phyloP scores from a whole-genome alignment of 192 early-diverging fungal genomes.

The Coemansia sp. region DNA sequence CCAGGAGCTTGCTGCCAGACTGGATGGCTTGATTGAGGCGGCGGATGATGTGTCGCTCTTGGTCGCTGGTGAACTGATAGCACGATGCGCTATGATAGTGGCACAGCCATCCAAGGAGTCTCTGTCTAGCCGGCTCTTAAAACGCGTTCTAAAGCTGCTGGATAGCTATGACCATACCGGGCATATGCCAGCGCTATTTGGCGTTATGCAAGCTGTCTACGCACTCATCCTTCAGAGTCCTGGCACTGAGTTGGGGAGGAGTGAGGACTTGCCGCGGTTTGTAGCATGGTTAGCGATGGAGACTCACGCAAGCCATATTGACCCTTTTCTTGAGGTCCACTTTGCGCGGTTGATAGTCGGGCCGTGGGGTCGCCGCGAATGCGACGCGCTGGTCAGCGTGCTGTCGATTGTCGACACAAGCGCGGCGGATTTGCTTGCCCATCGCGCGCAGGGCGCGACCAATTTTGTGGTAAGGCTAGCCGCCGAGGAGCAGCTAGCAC shows the following conservation, averaged over 20 bases:
- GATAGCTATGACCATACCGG: slow-evolving; percentile 20
- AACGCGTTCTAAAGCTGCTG: slow-evolving; percentile 28
- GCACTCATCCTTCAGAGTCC: slow-evolving; percentile 6
- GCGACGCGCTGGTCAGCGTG: background rate
- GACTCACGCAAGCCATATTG: slow-evolving; percentile 13
- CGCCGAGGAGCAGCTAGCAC: slow-evolving; percentile 43
- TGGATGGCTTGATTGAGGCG: slow-evolving; percentile 2
- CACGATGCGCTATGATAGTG: slow-evolving; percentile 5
- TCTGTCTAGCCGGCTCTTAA: slow-evolving; percentile 11
- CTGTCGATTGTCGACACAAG: slow-evolving; percentile 20
- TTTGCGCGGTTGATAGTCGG: slow-evolving; percentile 28
- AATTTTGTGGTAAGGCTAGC: slow-evolving; percentile 20
- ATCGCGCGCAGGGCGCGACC: slow-evolving; percentile 18
- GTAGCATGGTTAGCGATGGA: slow-evolving; percentile 42
- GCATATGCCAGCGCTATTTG: slow-evolving; percentile 40
- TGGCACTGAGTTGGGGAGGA: background rate
- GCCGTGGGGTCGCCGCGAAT: slow-evolving; percentile 21
- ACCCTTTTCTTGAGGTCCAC: slow-evolving; percentile 25
- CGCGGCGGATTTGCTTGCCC: slow-evolving; percentile 16
- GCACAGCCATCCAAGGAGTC: background rate
- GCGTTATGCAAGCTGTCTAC: slow-evolving; percentile 16
- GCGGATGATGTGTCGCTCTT: slow-evolving; percentile 26
- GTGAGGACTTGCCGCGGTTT: slow-evolving; percentile 45
- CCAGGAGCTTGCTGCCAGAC: background rate
- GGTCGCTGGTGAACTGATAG: slow-evolving; percentile 22